phyloP scores from a whole-genome alignment of 2,329 filamentous ascomycete species.

The Colletotrichum australisinense region DNA sequence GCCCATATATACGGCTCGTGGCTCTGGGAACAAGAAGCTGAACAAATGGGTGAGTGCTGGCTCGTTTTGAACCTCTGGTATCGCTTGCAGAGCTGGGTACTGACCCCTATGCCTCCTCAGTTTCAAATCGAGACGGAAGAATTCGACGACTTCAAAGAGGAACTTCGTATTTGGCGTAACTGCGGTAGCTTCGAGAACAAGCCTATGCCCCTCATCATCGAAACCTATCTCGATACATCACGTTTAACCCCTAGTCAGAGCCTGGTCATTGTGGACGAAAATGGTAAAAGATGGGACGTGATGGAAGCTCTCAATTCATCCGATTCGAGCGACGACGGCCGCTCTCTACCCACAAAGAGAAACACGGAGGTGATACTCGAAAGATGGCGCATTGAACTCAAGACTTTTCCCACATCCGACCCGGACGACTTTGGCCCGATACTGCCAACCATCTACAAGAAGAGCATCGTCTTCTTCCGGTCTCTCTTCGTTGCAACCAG shows the following conservation, averaged over 20 bases:
- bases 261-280: constrained; percentile 87
- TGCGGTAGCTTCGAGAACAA: constrained; percentile 78
- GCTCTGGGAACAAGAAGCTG: constrained; percentile 64
- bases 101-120: constrained; percentile 57
- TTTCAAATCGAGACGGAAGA: constrained; percentile 97
- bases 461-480: constrained; percentile 93
- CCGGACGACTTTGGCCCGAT: constrained; percentile 69
- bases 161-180: constrained; percentile 83
- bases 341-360: constrained; percentile 50
- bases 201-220: constrained; percentile 87
- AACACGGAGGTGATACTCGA: constrained; percentile 86
- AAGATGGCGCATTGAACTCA: constrained; percentile 89
- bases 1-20: constrained; percentile 61
- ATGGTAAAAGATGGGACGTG: constrained; percentile 94
- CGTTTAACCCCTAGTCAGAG: constrained; percentile 86
- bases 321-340: constrained; percentile 59
- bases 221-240: constrained; percentile 87
- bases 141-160: constrained; percentile 86
- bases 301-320: constrained; percentile 81
- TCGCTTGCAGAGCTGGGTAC: neutral
- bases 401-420: constrained; percentile 63
- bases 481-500: constrained; percentile 86
- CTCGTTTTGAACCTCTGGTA: neutral
- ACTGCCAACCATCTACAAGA: constrained; percentile 94
- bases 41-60: constrained; percentile 84